Evolutionary conservation across 164 flowering plant genomes (phyloP).

Genomic region (Platanus orientalis): DNA sequence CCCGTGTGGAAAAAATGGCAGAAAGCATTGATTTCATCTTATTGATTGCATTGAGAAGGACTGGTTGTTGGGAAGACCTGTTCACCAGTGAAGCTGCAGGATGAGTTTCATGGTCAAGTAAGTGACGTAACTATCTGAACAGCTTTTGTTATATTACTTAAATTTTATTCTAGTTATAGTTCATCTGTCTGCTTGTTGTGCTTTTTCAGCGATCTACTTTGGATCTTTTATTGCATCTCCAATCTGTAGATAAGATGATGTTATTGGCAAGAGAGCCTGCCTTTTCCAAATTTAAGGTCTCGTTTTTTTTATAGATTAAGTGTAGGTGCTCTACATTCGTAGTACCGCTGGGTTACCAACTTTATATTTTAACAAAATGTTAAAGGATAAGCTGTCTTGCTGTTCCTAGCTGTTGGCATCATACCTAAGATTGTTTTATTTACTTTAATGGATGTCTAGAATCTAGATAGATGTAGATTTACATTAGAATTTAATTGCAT

Average conservation of each 20-base stretch:
- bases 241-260: background rate
- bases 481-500: too few species aligned
- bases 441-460: too few species aligned
- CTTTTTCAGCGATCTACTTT: too few species aligned
- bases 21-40: conserved; percentile 10
- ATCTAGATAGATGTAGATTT: too few species aligned
- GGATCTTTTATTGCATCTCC: background rate
- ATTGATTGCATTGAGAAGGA: conserved; percentile 16
- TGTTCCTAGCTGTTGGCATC: background rate
- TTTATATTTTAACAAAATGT: background rate
- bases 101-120: conserved; percentile 28
- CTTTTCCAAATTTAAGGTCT: background rate
- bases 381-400: background rate
- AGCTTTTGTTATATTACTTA: conserved; percentile 14
- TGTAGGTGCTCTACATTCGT: background rate
- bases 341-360: background rate
- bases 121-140: conserved; percentile 19
- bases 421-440: background rate
- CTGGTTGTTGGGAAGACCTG: conserved; percentile 15
- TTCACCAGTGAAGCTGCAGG: conserved; percentile 20
- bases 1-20: conserved; percentile 10
- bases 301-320: background rate
- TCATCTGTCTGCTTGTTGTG: conserved; percentile 5
- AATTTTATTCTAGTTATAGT: conserved; percentile 11
- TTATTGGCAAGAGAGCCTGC: background rate